These are phyloP conservation scores for Candida sanyaensis DNA, from an alignment of 1,139 yeast species.

Conservation along the genomic window DNA sequence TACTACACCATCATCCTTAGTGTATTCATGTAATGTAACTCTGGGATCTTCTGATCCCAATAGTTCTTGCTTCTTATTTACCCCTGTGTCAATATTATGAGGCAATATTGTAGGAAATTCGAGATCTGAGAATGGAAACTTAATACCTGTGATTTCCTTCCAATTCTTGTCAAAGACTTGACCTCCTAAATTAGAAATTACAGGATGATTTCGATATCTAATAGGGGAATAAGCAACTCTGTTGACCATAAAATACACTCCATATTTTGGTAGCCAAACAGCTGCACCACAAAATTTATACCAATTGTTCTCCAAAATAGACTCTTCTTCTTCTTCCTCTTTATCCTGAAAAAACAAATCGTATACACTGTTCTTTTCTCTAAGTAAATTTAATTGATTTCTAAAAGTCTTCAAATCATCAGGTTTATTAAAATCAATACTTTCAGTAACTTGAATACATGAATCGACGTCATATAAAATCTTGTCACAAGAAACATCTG, in stretches of 20 bases:
- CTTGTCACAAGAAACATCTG: not conserved
- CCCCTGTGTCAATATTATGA: slow-evolving; percentile 23
- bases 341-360: slow-evolving; percentile 14
- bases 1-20: slow-evolving; percentile 23
- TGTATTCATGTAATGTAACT: slow-evolving; percentile 31
- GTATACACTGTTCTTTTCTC: slow-evolving; percentile 4
- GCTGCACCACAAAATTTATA: slow-evolving; percentile 34
- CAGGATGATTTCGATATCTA: slow-evolving; percentile 23
- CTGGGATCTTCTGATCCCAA: slow-evolving; percentile 50
- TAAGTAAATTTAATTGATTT: slow-evolving; percentile 9
- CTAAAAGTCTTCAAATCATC: slow-evolving; percentile 11
- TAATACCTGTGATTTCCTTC: slow-evolving; percentile 25
- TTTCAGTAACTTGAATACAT: slow-evolving; percentile 6
- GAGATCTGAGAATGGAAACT: slow-evolving; percentile 21
- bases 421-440: slow-evolving; percentile 10
- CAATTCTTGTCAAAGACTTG: slow-evolving; percentile 31
- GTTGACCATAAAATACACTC: slow-evolving; percentile 34
- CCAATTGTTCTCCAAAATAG: slow-evolving; percentile 25
- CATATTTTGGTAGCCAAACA: slow-evolving; percentile 34
- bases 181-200: slow-evolving; percentile 25
- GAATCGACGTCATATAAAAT: not conserved
- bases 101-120: slow-evolving; percentile 29
- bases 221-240: slow-evolving; percentile 27
- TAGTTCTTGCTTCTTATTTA: slow-evolving; percentile 16
- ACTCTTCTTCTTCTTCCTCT: slow-evolving; percentile 13